Base-by-base conservation (phyloP, 2,329 filamentous ascomycete genomes). In the Penicillium rolfsii region DNA sequence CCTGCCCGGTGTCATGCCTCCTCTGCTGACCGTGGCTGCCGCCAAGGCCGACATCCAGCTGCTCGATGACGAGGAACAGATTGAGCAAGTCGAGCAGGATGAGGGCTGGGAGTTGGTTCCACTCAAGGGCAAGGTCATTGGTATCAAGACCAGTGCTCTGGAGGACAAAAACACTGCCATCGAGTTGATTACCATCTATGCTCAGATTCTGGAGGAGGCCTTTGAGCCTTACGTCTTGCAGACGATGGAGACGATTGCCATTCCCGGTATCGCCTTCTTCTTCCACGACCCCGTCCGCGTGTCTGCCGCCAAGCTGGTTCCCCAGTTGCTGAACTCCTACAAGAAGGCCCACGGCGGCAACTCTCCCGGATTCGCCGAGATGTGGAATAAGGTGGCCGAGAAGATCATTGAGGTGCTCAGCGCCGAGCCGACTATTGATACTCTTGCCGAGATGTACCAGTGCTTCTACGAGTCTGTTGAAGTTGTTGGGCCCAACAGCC, bases 141-240 rank as follows among this genome's bases (percentile, higher is more conserved):
- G 95, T 66, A 99, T 99, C 80, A 93, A 93, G 81, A 99, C 95
- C 7, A 97, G 92, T 76, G 91, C 91, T 9, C 89, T 99, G 77
- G 95, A 99, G 71, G 95, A 99, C 80, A 99, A 99, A 83, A 93
- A 98, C 77, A 97, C 97, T 86, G 95, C 95, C n/a, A 98, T 99
- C 66, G 95, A 99, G 79, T 87, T 99, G 56, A 90, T 99, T 62
- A 93, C 96, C 50, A 94, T 99, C 64, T 99, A 99, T 73, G 94
- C 95, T 1, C 93, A 97, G 75, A 93, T 97, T 28, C 85, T 99
- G n/a, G 92, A 97, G 75, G 92, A 85, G 24, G 87, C 91, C 33
- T 99, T 99, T 74, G 93, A 95, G 57, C 91, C 91, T 1, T 98
- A 96, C 67, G 94, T 97, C 55, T 84, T 89, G 48, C 89, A 96